phyloP scores from a whole-genome alignment of 768 basidiomycete genomes.

The Pleurotus platypus region DNA sequence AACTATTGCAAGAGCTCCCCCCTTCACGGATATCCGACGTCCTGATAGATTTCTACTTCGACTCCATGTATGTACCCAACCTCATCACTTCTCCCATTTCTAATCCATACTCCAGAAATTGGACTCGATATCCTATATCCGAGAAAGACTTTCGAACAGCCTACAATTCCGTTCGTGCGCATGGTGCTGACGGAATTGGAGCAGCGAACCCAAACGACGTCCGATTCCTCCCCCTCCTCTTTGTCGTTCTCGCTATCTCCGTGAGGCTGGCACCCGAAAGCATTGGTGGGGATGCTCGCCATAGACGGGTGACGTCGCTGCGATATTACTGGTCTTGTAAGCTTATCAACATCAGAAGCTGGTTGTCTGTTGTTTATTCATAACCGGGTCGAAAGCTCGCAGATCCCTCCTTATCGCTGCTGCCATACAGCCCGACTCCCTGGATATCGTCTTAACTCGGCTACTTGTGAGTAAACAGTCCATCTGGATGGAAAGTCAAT shows the following conservation, averaged over 20 bases:
- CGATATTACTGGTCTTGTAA: slow-evolving; percentile 95
- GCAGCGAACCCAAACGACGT: slow-evolving; percentile 70
- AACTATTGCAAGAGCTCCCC: slow-evolving; percentile 86
- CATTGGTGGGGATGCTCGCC: slow-evolving; percentile 76
- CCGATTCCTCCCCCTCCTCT: slow-evolving; percentile 87
- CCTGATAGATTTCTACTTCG: slow-evolving; percentile 81
- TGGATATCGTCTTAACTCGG: slow-evolving; percentile 91
- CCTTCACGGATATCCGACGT: slow-evolving; percentile 70
- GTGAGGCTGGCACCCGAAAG: slow-evolving; percentile 83
- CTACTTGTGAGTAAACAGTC: slow-evolving; percentile 61
- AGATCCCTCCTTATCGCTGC: slow-evolving; percentile 87
- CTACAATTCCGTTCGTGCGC: slow-evolving; percentile 59
- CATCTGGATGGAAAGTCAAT: slow-evolving; percentile 37
- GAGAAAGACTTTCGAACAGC: slow-evolving; percentile 77
- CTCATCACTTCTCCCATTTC: slow-evolving; percentile 11
- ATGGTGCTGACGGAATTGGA: slow-evolving; percentile 57
- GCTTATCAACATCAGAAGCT: slow-evolving; percentile 25
- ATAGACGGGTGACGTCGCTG: slow-evolving; percentile 73
- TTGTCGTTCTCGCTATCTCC: slow-evolving; percentile 87
- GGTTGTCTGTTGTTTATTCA: background rate
- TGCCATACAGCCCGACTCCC: slow-evolving; percentile 88
- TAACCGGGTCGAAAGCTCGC: slow-evolving; percentile 51
- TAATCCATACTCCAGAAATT: slow-evolving; percentile 54
- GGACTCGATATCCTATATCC: slow-evolving; percentile 89
- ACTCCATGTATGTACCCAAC: slow-evolving; percentile 50